These are phyloP conservation scores for Fusarium abutilonis DNA, from an alignment of 2,329 filamentous ascomycete genomes.

Conservation along the genomic window DNA sequence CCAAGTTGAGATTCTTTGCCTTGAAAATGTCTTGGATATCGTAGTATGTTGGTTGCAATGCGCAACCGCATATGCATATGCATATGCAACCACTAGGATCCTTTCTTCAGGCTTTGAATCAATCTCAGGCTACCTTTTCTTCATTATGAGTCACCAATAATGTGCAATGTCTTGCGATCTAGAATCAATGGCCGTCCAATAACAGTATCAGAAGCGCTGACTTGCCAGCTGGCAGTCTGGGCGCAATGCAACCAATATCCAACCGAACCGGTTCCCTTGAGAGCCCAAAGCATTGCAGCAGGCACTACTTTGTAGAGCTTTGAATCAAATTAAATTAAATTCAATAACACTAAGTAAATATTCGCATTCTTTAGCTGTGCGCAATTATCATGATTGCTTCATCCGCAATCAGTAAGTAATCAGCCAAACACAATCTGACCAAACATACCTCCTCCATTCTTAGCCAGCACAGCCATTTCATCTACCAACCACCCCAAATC, in stretches of 20 bases:
- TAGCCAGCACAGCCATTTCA: constrained; percentile 10
- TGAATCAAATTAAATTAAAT: neutral
- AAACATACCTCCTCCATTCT: neutral
- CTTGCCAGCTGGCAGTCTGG: constrained; percentile 39
- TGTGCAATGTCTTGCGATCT: constrained; percentile 11
- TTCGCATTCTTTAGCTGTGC: too few relatives aligned
- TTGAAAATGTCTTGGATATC: neutral
- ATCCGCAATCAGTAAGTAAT: constrained; percentile 1
- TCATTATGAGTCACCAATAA: constrained; percentile 30
- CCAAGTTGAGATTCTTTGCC: too few relatives aligned
- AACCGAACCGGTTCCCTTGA: constrained; percentile 26
- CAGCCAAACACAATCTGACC: neutral
- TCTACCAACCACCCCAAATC: constrained; percentile 30
- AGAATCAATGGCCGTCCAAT: constrained; percentile 24
- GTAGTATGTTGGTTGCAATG: neutral
- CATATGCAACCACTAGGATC: constrained; percentile 15
- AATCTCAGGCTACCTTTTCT: constrained; percentile 14
- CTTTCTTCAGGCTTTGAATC: constrained; percentile 12
- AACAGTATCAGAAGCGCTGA: constrained; percentile 16
- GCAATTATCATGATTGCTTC: neutral
- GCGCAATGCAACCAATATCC: constrained; percentile 19
- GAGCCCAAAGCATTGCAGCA: constrained; percentile 12
- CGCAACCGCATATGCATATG: constrained; percentile 24
- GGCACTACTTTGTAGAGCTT: constrained; percentile 8
- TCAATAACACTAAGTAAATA: too few relatives aligned